Evolutionary conservation across 768 basidiomycete genomes (phyloP).

Genomic region (Tulasnella sp.): DNA sequence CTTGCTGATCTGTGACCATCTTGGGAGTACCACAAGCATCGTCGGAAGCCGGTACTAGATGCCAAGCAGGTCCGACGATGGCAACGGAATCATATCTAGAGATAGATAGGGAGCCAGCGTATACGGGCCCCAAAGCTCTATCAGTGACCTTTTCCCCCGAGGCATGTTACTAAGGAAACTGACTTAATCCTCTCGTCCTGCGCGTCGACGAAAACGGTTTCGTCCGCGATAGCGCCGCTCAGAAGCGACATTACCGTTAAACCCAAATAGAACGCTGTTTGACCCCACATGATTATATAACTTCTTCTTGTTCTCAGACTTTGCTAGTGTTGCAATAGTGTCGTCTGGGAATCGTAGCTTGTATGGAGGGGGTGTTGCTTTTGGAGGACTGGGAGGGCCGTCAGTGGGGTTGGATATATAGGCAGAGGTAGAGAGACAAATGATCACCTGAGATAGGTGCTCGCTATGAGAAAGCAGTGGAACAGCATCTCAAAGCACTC

Average conservation of each 20-base stretch:
- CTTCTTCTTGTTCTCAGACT: not conserved
- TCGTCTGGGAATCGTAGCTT: too few species aligned
- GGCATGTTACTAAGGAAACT: not conserved
- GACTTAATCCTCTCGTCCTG: not conserved
- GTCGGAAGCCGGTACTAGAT: constrained; percentile 26
- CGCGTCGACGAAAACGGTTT: not conserved
- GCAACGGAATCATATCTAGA: not conserved
- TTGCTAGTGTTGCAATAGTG: too few species aligned
- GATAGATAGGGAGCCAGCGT: too few species aligned
- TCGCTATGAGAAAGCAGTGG: too few species aligned
- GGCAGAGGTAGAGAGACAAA: too few species aligned
- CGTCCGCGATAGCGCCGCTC: not conserved
- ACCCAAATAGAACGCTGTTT: not conserved
- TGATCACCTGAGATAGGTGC: too few species aligned
- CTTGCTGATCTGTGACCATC: not conserved
- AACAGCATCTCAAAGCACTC: too few species aligned
- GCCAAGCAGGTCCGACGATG: not conserved
- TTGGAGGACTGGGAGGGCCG: too few species aligned
- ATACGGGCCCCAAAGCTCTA: not conserved
- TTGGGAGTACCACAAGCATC: constrained; percentile 5
- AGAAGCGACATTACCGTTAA: not conserved
- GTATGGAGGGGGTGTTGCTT: not conserved
- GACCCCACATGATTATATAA: not conserved
- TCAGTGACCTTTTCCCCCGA: not conserved
- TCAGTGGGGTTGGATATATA: too few species aligned